A percentile compares a stretch with the other conserved stretches of the same genome.
These are phyloP conservation scores for Hanseniaspora guilliermondii DNA, from an alignment of 805 yeast species.

Conservation along the genomic window DNA sequence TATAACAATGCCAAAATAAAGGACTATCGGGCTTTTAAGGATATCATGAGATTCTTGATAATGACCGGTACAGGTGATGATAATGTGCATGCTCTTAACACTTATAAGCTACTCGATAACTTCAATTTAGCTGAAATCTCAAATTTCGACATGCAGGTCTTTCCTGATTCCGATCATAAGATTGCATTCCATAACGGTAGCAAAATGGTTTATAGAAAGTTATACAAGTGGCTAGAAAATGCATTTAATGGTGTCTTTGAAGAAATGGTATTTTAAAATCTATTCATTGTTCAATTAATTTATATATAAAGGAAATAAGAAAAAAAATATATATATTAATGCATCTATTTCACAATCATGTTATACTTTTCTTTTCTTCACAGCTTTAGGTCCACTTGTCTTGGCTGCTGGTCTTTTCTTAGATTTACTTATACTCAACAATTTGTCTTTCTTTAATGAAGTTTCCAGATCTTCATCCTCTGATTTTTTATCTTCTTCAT, in stretches of 20 bases:
- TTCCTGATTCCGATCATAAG: slow-evolving; percentile 87
- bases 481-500: slow-evolving; percentile 23
- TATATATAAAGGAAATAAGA: neutral
- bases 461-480: slow-evolving; percentile 20
- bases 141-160: slow-evolving; percentile 75
- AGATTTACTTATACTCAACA: slow-evolving; percentile 23
- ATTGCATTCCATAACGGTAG: slow-evolving; percentile 72
- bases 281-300: neutral
- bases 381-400: slow-evolving; percentile 13
- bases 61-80: slow-evolving; percentile 80
- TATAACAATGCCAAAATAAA: slow-evolving; percentile 38
- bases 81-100: slow-evolving; percentile 68
- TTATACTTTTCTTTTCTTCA: slow-evolving; percentile 19
- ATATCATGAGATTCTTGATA: slow-evolving; percentile 46
- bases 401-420: slow-evolving; percentile 18
- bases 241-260: slow-evolving; percentile 39
- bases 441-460: slow-evolving; percentile 29
- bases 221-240: slow-evolving; percentile 53
- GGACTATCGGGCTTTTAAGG: slow-evolving; percentile 33
- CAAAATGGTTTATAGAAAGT: slow-evolving; percentile 54
- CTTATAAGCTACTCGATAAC: slow-evolving; percentile 47
- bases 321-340: too few relatives aligned
- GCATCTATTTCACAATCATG: neutral
- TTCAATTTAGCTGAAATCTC: slow-evolving; percentile 42
- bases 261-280: neutral